Base-by-base conservation (phyloP, 2,329 filamentous ascomycete species). In the Catunica adiposa region DNA sequence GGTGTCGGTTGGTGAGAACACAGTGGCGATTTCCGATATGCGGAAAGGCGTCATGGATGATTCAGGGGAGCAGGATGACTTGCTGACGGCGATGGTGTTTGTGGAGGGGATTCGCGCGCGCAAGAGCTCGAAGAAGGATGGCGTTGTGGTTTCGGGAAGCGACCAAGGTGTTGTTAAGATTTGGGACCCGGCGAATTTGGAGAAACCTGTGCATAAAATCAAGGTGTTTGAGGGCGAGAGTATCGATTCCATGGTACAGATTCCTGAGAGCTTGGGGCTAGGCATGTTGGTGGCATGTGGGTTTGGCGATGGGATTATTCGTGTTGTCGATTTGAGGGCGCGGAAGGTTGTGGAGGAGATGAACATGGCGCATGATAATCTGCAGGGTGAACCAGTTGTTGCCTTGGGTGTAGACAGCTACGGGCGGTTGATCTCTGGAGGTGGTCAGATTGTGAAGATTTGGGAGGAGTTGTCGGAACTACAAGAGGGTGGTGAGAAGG, bases 141-240 rank as follows among this genome's bases (percentile, higher is more conserved):
- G 87, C 3, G 75, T 92, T 2, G 68, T 92, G 2, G 86, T 89
- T 0, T 84, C 86, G 37, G 87, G 86, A 22, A 80, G 76, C 25
- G 83, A 80, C 17, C 83, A 79, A 44, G 92, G 92, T 2, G 80
- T 96, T 1, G 67, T 97, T 60, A 96, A 89, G 3, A 71, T 97
- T 5, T 98, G 92, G 89, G 90, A 98, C 67, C 84, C 84, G 61
- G 90, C 90, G 1, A 80, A 86, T 0, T 97, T 92, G 90, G 89
- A 94, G 64, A 46, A 51, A 37, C 57, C 57, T 2, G 51, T 59
- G 34, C 57, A 56, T 46, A 59, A 59, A 50, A 53, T 59, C 51
- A 56, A 56, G 25, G 51, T 59, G 14, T 25, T 40, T 20, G 51
- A 54, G n/a, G 54, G 52, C 15, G 90, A 97, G 66, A 86, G 94